Evolutionary conservation across 2,329 filamentous ascomycete genomes (phyloP).

Genomic region (Tothia fuscella): DNA sequence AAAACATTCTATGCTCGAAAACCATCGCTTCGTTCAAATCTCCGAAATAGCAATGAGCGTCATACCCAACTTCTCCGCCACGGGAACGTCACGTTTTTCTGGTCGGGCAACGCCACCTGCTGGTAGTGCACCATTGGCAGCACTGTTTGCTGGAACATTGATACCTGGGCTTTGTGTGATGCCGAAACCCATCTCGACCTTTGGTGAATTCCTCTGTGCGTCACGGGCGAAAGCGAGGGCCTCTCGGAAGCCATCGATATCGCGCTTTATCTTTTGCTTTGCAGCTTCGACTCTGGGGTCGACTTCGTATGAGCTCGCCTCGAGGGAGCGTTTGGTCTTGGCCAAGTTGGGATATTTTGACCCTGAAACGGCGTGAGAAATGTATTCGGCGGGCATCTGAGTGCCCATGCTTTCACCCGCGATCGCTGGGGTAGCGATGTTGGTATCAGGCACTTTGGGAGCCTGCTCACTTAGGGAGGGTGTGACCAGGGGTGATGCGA

Average conservation of each 20-base stretch:
- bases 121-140: conserved; percentile 22
- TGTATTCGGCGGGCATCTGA: conserved; percentile 1
- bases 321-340: conserved; percentile 7
- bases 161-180: conserved; percentile 26
- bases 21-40: conserved; percentile 6
- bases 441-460: neutral
- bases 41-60: conserved; percentile 13
- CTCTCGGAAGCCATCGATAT: conserved; percentile 36
- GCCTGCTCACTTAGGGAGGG: neutral
- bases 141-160: conserved; percentile 26
- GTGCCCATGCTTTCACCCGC: neutral
- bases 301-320: neutral
- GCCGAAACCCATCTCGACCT: conserved; percentile 35
- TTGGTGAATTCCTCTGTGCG: conserved; percentile 34
- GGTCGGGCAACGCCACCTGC: neutral
- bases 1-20: neutral
- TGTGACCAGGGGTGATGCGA: conserved; percentile 3
- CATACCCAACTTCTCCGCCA: conserved; percentile 9
- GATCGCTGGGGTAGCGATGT: neutral
- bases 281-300: neutral
- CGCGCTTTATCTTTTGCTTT: conserved; percentile 28
- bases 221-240: conserved; percentile 36
- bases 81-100: conserved; percentile 2
- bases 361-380: conserved; percentile 8
- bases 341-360: conserved; percentile 9